Base-by-base conservation (phyloP, 129 eudicot species). In the Apium graveolens region DNA sequence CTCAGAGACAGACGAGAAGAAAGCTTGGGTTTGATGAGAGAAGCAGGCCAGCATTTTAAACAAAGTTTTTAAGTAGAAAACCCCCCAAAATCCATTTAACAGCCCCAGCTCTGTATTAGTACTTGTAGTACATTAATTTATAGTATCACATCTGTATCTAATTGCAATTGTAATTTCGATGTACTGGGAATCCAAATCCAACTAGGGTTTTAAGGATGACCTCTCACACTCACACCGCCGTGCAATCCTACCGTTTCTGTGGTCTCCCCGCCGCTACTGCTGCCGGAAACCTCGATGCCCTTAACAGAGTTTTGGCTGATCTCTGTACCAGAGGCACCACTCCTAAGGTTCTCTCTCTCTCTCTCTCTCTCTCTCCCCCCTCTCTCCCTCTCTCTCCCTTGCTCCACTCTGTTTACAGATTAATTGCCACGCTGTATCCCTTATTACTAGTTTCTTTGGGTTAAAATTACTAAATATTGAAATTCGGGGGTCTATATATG, bases 261-360 rank as follows among this genome's bases (percentile, higher is more conserved):
- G 87, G 82, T 38, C 89, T 87, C 41, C 84, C 81, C 14, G 76
- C 89, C 37, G 78, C 90, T 45, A 76, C 92, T 46, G 86, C 86
- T 24, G 85, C 84, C 39, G 93, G 92, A 5, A 91, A 90, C 81
- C 78, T 90, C 27, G 97, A 95, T 70, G 91, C 97, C 35, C 90
- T 91, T 63, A 88, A 92, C 49, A 85, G 92, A 49, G 87, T 95
- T 11, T 92, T 95, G 39, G 82, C 87, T 4, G 96, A 91, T 82
- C 91, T 95, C 21, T 91, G 94, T 81, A 85, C 86, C 77, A 80
- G 89, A 81, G 98, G 91, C 68, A 78, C 74, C 60, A 79, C 74
- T 71, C 97, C 97, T 3, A 91, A 88, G 93, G 98, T 95, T 37
- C 13, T 74, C 24, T 24, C 66, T 9, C 66, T 57, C 31, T 57